phyloP scores from a whole-genome alignment of 2,329 filamentous ascomycete species.

The Colletotrichum magnum region DNA sequence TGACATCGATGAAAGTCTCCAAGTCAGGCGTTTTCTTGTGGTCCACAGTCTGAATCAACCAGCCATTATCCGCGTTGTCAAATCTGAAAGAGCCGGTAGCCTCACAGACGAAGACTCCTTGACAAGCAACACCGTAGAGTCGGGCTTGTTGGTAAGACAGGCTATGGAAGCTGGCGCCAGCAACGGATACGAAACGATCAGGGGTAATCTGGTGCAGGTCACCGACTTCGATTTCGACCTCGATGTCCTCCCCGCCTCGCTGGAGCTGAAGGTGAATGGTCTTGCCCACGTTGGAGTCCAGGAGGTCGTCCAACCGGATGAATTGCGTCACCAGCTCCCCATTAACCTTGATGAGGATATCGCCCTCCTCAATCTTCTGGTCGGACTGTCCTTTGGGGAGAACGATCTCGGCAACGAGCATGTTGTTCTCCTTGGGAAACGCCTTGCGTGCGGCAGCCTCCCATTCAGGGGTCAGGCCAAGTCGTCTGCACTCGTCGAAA shows the following conservation, averaged over 20 bases:
- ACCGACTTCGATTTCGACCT: slow-evolving; percentile 87
- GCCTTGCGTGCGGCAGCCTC: slow-evolving; percentile 86
- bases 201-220: slow-evolving; percentile 96
- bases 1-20: slow-evolving; percentile 89
- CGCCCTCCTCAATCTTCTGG: slow-evolving; percentile 90
- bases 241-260: slow-evolving; percentile 87
- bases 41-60: slow-evolving; percentile 93
- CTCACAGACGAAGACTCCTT: slow-evolving; percentile 96
- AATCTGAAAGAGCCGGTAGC: slow-evolving; percentile 95
- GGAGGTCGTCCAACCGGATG: slow-evolving; percentile 88
- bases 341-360: slow-evolving; percentile 94
- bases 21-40: slow-evolving; percentile 92
- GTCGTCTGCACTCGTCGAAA: slow-evolving; percentile 94
- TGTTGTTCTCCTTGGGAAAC: slow-evolving; percentile 94
- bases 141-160: slow-evolving; percentile 98
- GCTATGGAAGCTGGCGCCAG: slow-evolving; percentile 94
- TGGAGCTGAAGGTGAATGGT: slow-evolving; percentile 87
- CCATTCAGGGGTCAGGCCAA: slow-evolving; percentile 88
- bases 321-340: slow-evolving; percentile 94
- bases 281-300: slow-evolving; percentile 88
- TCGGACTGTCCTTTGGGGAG: slow-evolving; percentile 92
- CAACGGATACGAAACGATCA: slow-evolving; percentile 94
- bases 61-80: slow-evolving; percentile 90
- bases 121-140: slow-evolving; percentile 90
- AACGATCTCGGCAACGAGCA: slow-evolving; percentile 97